These are phyloP conservation scores for Lophiotrema nucula DNA, from an alignment of 495 filamentous ascomycete species.

Conservation along the genomic window DNA sequence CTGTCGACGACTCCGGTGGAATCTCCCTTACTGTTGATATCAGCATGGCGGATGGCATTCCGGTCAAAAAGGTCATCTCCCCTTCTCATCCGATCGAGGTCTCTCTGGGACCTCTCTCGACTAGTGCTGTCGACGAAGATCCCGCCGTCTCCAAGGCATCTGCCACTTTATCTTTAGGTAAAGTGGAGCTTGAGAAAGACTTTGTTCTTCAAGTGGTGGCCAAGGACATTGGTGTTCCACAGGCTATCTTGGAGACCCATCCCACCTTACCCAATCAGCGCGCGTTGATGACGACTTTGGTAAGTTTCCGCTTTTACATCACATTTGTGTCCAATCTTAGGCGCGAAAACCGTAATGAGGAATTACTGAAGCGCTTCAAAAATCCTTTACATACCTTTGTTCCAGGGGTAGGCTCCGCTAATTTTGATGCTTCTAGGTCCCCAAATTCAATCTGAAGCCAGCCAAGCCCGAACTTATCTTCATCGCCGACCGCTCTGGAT, in stretches of 20 bases:
- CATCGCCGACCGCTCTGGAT: slow-evolving; percentile 65
- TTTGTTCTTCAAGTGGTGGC: slow-evolving; percentile 57
- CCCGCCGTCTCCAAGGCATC: slow-evolving; percentile 57
- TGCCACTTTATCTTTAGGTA: slow-evolving; percentile 55
- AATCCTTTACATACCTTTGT: too few species aligned
- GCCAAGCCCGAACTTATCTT: slow-evolving; percentile 65
- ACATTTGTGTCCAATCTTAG: too few species aligned
- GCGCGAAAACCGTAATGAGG: too few species aligned
- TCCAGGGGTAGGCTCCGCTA: too few species aligned
- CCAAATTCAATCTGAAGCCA: slow-evolving; percentile 58
- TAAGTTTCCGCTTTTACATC: too few species aligned
- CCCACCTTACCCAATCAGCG: slow-evolving; percentile 58
- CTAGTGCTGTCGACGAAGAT: slow-evolving; percentile 38
- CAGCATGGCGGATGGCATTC: slow-evolving; percentile 52
- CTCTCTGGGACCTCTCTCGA: slow-evolving; percentile 58
- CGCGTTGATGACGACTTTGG: slow-evolving; percentile 64
- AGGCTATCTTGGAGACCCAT: slow-evolving; percentile 63
- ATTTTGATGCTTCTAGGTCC: too few species aligned
- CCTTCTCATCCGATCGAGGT: slow-evolving; percentile 66
- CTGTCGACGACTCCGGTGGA: slow-evolving; percentile 38
- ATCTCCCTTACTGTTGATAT: slow-evolving; percentile 60
- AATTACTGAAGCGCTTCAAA: too few species aligned
- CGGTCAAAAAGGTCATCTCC: slow-evolving; percentile 60
- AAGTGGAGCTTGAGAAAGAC: slow-evolving; percentile 49
- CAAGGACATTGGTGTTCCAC: slow-evolving; percentile 54